phyloP scores from a whole-genome alignment of 129 eudicot genomes.

The Ambrosia artemisiifolia region DNA sequence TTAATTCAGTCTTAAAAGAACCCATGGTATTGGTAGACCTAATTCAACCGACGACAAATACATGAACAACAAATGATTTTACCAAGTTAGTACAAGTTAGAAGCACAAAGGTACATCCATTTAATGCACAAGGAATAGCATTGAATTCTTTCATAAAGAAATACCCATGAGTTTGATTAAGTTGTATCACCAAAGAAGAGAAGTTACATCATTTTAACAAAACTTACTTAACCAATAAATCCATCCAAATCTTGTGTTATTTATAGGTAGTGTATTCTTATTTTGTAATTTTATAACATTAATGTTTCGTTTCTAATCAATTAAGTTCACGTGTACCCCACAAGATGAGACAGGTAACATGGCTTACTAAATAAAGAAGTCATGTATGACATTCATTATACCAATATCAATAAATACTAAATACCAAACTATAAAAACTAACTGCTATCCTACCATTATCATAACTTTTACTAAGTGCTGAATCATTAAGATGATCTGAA shows the following conservation, averaged over 20 bases:
- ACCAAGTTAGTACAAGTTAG: slow-evolving; percentile 6
- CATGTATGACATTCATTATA: background rate
- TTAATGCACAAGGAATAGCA: slow-evolving; percentile 13
- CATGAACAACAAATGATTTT: background rate
- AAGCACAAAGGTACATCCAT: slow-evolving; percentile 15
- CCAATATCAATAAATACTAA: slow-evolving; percentile 17
- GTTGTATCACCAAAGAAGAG: background rate
- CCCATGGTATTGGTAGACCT: slow-evolving; percentile 27
- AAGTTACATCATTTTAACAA: slow-evolving; percentile 13
- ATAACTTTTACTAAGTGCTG: background rate
- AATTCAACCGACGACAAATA: background rate
- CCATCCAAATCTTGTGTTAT: background rate
- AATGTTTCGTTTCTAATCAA: background rate
- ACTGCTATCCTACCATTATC: slow-evolving; percentile 5
- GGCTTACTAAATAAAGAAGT: slow-evolving; percentile 20
- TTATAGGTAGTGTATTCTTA: background rate
- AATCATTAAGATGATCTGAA: too few relatives aligned
- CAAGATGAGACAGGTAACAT: slow-evolving; percentile 24
- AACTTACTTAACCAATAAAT: background rate
- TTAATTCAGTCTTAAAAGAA: slow-evolving; percentile 23
- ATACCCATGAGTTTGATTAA: slow-evolving; percentile 22
- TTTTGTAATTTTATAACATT: background rate
- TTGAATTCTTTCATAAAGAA: slow-evolving; percentile 24
- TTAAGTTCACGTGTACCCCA: slow-evolving; percentile 6
- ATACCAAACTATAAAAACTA: slow-evolving; percentile 22